phyloP scores from a whole-genome alignment of 257 asterid genomes.

The Capsicum chinense region DNA sequence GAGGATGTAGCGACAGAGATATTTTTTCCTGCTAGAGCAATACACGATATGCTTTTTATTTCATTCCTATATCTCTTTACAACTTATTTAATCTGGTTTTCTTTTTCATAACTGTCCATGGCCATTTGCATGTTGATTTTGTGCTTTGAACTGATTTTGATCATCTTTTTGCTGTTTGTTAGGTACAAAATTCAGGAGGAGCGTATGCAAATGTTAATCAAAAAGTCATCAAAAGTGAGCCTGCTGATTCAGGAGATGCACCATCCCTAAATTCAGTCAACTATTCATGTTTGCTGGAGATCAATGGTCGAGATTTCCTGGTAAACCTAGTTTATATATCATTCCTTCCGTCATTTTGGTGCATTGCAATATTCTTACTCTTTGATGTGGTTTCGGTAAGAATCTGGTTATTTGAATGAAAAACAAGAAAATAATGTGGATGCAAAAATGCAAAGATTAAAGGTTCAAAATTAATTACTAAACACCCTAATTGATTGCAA shows the following conservation, averaged over 20 bases:
- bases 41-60: too few relatives aligned
- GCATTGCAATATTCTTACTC: not conserved
- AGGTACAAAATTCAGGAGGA: not conserved
- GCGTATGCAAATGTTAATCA: not conserved
- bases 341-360: not conserved
- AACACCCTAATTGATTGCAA: not conserved
- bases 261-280: too few relatives aligned
- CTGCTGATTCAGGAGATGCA: not conserved
- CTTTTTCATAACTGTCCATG: too few relatives aligned
- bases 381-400: not conserved
- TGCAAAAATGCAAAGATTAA: not conserved
- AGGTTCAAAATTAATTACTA: not conserved
- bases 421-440: not conserved
- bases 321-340: conserved; percentile 31
- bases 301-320: not conserved
- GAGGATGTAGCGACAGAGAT: too few relatives aligned
- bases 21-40: too few relatives aligned
- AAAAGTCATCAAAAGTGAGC: conserved; percentile 33
- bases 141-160: not conserved
- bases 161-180: not conserved
- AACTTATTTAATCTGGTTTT: too few relatives aligned
- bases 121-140: not conserved
- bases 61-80: not conserved
- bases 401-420: not conserved
- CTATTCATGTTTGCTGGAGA: too few relatives aligned